Evolutionary conservation across 2,329 filamentous ascomycete genomes (phyloP).

Genomic region (Fusarium cicatricum): DNA sequence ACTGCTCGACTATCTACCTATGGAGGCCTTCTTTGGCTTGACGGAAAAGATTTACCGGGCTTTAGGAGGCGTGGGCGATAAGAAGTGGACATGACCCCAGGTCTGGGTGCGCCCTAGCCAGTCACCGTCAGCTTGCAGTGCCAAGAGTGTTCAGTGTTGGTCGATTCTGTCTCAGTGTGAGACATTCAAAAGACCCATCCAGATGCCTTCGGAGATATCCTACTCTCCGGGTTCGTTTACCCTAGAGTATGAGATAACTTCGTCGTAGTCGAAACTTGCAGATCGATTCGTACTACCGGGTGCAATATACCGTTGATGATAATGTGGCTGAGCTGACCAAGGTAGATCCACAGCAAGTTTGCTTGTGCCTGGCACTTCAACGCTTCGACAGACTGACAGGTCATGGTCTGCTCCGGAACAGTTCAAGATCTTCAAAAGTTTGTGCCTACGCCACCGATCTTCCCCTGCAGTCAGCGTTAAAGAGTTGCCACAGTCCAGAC

Average conservation of each 20-base stretch:
- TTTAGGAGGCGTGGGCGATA: conserved; percentile 8
- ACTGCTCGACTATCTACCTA: background rate
- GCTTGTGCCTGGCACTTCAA: background rate
- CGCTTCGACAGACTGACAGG: background rate
- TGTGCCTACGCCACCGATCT: conserved; percentile 31
- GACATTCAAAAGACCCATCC: background rate
- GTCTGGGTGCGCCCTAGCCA: conserved; percentile 2
- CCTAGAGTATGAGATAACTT: too few relatives aligned
- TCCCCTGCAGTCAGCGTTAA: conserved; percentile 5
- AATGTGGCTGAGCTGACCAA: background rate
- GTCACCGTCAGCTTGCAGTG: conserved; percentile 16
- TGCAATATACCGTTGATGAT: background rate
- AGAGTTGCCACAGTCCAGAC: conserved; percentile 10
- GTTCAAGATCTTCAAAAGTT: conserved; percentile 9
- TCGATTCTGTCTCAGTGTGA: conserved; percentile 11
- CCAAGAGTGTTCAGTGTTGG: conserved; percentile 25
- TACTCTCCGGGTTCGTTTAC: too few relatives aligned
- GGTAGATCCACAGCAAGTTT: background rate
- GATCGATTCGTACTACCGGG: background rate
- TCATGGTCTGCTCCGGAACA: conserved; percentile 9
- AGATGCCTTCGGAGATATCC: background rate
- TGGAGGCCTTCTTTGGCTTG: background rate
- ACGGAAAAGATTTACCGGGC: conserved; percentile 31
- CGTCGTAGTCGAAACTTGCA: too few relatives aligned
- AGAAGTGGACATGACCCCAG: background rate